phyloP scores from a whole-genome alignment of 371 early-diverging fungal genomes.

The Apophysomyces sp. region DNA sequence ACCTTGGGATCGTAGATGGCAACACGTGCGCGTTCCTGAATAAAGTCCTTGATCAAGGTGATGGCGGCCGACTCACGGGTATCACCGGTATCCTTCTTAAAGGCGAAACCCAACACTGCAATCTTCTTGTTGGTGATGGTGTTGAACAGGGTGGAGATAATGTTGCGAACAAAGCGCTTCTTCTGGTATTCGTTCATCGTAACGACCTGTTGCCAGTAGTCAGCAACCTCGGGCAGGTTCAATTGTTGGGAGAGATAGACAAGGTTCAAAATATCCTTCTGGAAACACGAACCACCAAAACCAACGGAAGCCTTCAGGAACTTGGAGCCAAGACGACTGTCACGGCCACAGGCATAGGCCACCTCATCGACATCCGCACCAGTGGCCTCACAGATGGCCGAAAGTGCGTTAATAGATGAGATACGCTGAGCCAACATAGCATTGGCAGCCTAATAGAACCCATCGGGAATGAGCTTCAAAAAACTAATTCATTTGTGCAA shows the following conservation, averaged over 20 bases:
- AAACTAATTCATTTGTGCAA: constrained; percentile 2
- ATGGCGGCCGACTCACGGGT: constrained; percentile 95
- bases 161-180: constrained; percentile 77
- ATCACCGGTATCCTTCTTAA: constrained; percentile 96
- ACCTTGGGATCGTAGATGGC: constrained; percentile 94
- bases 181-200: constrained; percentile 94
- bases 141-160: constrained; percentile 74
- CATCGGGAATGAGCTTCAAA: background rate
- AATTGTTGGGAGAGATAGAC: constrained; percentile 85
- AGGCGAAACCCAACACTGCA: constrained; percentile 91
- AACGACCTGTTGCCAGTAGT: constrained; percentile 93
- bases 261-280: constrained; percentile 93
- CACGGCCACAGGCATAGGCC: constrained; percentile 88
- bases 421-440: constrained; percentile 96
- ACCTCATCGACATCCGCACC: constrained; percentile 96
- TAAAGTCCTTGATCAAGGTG: constrained; percentile 76
- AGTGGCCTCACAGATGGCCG: constrained; percentile 94
- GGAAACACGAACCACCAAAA: constrained; percentile 96
- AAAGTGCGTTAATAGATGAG: constrained; percentile 90
- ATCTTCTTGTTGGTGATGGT: constrained; percentile 85
- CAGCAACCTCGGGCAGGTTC: constrained; percentile 89
- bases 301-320: constrained; percentile 93
- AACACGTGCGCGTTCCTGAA: constrained; percentile 80
- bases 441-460: constrained; percentile 77
- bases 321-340: constrained; percentile 88